Evolutionary conservation across 73 alveolate species (phyloP), one percentile per base, ranked within the genome.

Genomic region (Tetrahymena borealis): DNA sequence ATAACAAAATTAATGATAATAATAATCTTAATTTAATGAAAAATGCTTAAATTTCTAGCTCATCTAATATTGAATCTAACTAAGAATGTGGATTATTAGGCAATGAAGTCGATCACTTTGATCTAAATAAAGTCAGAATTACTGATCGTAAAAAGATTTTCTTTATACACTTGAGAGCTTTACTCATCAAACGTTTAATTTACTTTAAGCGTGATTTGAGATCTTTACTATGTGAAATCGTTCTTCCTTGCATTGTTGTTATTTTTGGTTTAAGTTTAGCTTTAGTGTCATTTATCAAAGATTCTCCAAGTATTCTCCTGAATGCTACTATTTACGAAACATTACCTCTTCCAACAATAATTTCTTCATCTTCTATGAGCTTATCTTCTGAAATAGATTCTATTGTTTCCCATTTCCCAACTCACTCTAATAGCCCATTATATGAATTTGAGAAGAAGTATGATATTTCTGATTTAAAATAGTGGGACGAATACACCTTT

Each of bases 191-290:
- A 94, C 97, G 99, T 95, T 92, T 92, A 18, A 37, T 95, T 3
- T 94, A 96, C 77, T 96, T 96, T 40, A 97, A 94, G 91, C 95
- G 99, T 78, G 98, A 97, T 92, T 90, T 91, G 77, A 97, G 98
- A 92, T 95, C 98, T 35, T 95, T 97, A 38, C 91, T 97, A 78
- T 93, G 97, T 60, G 99, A 98, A 92, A 96, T 98, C 24, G 94
- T 98, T 24, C 93, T 98, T 39, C 99, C 99, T 2, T 94, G 96
- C 43, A 33, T 97, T 32, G 96, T 98, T 40, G 97, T 98, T 12
- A 91, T 97, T 7, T 91, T 96, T 33, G 99, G 99, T 11, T 94
- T 98, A 1, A 96, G 94, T 35, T 78, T 97, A 12, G 91, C 97
- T 42, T 91, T 91, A 32, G 91, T 96, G 33, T 40, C 94, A 33